Base-by-base conservation (phyloP, 106 monocot species). In the Platanthera zijinensis region DNA sequence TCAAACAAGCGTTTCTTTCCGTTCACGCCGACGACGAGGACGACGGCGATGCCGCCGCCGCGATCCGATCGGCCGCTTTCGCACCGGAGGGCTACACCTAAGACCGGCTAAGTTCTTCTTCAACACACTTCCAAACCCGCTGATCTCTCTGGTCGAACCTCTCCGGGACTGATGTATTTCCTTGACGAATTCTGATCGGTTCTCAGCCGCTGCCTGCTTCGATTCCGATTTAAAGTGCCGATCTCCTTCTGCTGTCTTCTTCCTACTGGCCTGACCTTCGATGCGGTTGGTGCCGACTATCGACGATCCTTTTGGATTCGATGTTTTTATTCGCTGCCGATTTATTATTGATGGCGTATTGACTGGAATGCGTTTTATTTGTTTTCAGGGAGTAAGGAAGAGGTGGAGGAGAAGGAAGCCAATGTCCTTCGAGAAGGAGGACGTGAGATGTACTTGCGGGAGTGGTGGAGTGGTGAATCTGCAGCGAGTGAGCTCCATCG, bases 361-460 rank as follows among this genome's bases (percentile, higher is more conserved):
- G 70, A 70, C 14, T 15, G 45, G 9, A 48, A 48, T 71, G 51
- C 22, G n/a, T 32, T 72, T 72, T 51, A 19, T 72, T 72, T 48
- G 70, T 46, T 71, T 51, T 72, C 72, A 72, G 70, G 70, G 48
- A 71, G 48, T 71, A 28, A 71, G 70, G 70, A 21, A 75, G 48
- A 52, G 64, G 10, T 28, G 70, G 73, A 52, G 50, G 52, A 63
- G 56, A 64, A 10, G 22, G 66, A 7, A 68, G 17, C 32, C 8
- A 81, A 90, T 89, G 92, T 75, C 87, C 69, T 74, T 84, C 28
- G 81, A 88, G 54, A 85, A 86, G n/a, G 92, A 84, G 77, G 87
- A 90, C 28, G 76, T 63, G 69, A 83, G 86, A 72, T 93, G 92
- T 87, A 90, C 87, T 76, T 92, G 92, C 57, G 89, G 92, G 28